These are phyloP conservation scores for Petunia secreta DNA, from an alignment of 257 asterid genomes.

Conservation along the genomic window DNA sequence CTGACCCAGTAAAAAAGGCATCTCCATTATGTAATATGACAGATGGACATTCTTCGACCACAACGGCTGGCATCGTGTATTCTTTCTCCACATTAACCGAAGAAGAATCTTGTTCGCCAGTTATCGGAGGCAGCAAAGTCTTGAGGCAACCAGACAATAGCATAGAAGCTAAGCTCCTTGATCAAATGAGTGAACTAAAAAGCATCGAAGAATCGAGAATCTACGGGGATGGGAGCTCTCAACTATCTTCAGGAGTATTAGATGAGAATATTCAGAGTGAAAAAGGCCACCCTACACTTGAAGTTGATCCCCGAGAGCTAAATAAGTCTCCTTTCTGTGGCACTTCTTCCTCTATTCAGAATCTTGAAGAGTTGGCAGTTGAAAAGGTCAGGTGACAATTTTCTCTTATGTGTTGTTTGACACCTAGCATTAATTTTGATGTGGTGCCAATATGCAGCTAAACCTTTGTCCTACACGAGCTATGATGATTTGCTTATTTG, in stretches of 20 bases:
- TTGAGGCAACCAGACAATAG: slow-evolving; percentile 35
- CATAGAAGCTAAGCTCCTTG: slow-evolving; percentile 36
- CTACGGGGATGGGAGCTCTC: slow-evolving; percentile 42
- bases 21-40: slow-evolving; percentile 35
- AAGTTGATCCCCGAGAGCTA: slow-evolving; percentile 37
- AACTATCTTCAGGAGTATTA: slow-evolving; percentile 36
- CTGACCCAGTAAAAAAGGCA: slow-evolving; percentile 38
- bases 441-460: slow-evolving; percentile 17
- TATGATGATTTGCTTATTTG: slow-evolving; percentile 15
- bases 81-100: slow-evolving; percentile 36
- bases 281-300: slow-evolving; percentile 32
- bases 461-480: slow-evolving; percentile 15
- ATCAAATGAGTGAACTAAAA: slow-evolving; percentile 36
- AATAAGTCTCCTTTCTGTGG: slow-evolving; percentile 35
- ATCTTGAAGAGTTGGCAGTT: slow-evolving; percentile 37
- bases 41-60: slow-evolving; percentile 38
- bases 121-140: slow-evolving; percentile 34
- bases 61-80: slow-evolving; percentile 29
- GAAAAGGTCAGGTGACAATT: slow-evolving; percentile 46
- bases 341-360: slow-evolving; percentile 40
- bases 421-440: not conserved
- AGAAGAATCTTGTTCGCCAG: slow-evolving; percentile 39
- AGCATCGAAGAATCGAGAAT: slow-evolving; percentile 37
- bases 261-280: slow-evolving; percentile 43
- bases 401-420: not conserved